Evolutionary conservation across 495 filamentous ascomycete species (phyloP).

Genomic region (Cercophora newfieldiana): DNA sequence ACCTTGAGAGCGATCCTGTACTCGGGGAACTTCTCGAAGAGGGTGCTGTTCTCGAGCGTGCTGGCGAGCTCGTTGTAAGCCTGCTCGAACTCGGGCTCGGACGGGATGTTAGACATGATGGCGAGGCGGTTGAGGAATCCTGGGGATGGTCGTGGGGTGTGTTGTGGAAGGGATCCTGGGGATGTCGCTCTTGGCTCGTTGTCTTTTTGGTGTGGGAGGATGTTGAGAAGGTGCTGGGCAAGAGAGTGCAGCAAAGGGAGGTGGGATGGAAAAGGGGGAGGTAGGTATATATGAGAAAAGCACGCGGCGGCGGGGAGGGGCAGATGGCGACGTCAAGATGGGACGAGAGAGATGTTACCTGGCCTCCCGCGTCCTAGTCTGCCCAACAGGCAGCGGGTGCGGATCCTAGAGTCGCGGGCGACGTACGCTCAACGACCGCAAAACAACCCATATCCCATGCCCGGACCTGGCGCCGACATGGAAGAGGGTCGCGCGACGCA

Average conservation of each 20-base stretch:
- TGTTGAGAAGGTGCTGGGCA: slow-evolving; percentile 16
- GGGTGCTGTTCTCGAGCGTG: slow-evolving; percentile 87
- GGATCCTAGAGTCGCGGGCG: background rate
- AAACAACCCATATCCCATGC: background rate
- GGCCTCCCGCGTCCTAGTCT: slow-evolving; percentile 7
- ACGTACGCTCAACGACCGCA: background rate
- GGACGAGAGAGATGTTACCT: slow-evolving; percentile 14
- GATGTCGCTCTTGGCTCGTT: slow-evolving; percentile 12
- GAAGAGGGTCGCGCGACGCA: background rate
- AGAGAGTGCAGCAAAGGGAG: slow-evolving; percentile 4
- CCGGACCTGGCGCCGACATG: slow-evolving; percentile 8
- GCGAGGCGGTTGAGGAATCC: background rate
- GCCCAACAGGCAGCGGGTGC: background rate
- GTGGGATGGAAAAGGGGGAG: slow-evolving; percentile 4
- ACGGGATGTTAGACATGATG: slow-evolving; percentile 79
- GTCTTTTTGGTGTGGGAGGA: slow-evolving; percentile 14
- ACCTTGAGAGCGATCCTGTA: slow-evolving; percentile 88
- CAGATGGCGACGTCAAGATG: slow-evolving; percentile 9
- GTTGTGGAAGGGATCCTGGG: slow-evolving; percentile 6
- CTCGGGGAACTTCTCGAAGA: slow-evolving; percentile 92
- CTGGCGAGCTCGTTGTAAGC: slow-evolving; percentile 95
- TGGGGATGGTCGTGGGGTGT: background rate
- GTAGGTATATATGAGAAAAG: slow-evolving; percentile 15
- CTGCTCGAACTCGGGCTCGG: slow-evolving; percentile 98
- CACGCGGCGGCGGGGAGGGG: slow-evolving; percentile 8